Base-by-base conservation (phyloP, 305 asterid genomes). In the Fraxinus baroniana region DNA sequence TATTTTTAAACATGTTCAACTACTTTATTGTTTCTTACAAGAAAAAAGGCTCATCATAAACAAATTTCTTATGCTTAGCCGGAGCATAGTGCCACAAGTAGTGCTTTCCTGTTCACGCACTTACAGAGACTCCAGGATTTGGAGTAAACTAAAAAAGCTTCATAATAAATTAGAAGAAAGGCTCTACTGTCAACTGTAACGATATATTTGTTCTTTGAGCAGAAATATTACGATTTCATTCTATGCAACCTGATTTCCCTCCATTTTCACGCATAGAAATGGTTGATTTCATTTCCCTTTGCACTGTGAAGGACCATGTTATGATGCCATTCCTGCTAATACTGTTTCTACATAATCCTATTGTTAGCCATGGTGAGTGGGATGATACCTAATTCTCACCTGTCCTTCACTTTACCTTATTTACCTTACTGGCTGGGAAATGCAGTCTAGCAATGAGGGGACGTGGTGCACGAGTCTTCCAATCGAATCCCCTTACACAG, bases 401-500 rank as follows among this genome's bases (percentile, higher is more conserved):
- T 22, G 57, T 77, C 87, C 88, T 91, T 83, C 88, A 94, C 88
- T 88, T 92, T 72, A 89, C 88, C 87, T 85, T 93, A 49, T 79
- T 84, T 84, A 91, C 83, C 83, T 87, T 95, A 84, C 98, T 94
- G 79, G 97, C 98, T 30, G 99, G 98, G 76, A 95, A 95, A 87
- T 94, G 99, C 88, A 95, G 83, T 80, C 98, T 88, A 78, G 98
- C 98, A 36, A 91, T 86, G 49, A 95, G 95, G 76, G 99, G 99
- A 12, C 98, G 91, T 26, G 99, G 97, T 37, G 95, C 94, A 70
- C 99, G 91, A 32, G 89, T 87, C 83, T 71, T 83, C 87, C 90
- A 87, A 89, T 95, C 99, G 83, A 95, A 95, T 70, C 98, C 99
- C 87, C 98, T 89, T 35, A 95, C 98, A 80, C 98, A 95, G 72